Evolutionary conservation across 768 basidiomycete genomes (phyloP).

Genomic region (Tylopilus subfusipes): DNA sequence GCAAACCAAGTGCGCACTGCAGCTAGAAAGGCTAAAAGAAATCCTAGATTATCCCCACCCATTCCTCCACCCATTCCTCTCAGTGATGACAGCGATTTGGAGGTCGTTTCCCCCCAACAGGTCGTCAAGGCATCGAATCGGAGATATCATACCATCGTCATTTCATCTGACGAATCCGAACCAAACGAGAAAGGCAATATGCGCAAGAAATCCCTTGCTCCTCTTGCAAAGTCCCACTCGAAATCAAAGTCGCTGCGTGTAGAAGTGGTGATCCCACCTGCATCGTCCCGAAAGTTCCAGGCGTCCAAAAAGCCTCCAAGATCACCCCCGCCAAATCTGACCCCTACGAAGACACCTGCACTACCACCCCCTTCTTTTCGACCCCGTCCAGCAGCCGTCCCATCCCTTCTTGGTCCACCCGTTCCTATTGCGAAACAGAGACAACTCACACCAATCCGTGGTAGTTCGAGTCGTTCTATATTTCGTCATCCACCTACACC

Average conservation of each 20-base stretch:
- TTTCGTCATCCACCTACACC: constrained; percentile 47
- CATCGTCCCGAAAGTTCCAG: constrained; percentile 22
- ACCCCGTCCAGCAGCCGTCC: not conserved
- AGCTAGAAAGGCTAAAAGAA: constrained; percentile 9
- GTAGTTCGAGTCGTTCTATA: constrained; percentile 33
- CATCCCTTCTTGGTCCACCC: constrained; percentile 5
- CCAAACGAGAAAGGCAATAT: constrained; percentile 19
- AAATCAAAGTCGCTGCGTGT: constrained; percentile 26
- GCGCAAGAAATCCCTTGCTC: constrained; percentile 3
- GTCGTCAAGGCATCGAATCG: constrained; percentile 11
- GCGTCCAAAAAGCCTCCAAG: constrained; percentile 13
- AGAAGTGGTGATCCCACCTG: constrained; percentile 43
- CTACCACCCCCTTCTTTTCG: not conserved
- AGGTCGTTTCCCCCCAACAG: constrained; percentile 23
- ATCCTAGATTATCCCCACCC: not conserved
- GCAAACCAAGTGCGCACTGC: constrained; percentile 27
- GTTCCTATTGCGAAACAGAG: constrained; percentile 42
- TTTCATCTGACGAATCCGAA: constrained; percentile 51
- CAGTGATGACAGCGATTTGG: constrained; percentile 28
- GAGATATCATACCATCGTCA: constrained; percentile 25
- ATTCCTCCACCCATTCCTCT: constrained; percentile 19
- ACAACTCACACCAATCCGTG: constrained; percentile 66
- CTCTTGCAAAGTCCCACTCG: constrained; percentile 9
- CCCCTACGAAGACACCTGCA: constrained; percentile 3
- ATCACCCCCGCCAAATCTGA: not conserved